phyloP scores from a whole-genome alignment of 2,329 filamentous ascomycete genomes.

The Colletotrichum abscissum region DNA sequence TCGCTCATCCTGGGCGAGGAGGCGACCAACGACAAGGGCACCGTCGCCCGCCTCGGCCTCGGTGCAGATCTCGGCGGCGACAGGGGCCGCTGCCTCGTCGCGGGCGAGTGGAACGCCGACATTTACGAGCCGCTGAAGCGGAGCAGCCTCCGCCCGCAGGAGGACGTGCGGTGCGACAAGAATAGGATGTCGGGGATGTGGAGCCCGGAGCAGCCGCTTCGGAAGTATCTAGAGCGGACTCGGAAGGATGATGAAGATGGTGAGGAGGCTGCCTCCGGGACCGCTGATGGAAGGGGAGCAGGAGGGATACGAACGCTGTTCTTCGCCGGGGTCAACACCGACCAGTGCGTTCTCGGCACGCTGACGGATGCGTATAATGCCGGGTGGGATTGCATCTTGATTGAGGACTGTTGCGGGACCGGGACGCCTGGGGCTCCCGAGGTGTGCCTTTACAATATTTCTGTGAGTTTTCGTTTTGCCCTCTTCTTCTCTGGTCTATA shows the following conservation, averaged over 20 bases:
- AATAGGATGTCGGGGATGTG: slow-evolving; percentile 69
- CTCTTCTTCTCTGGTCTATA: too few species aligned
- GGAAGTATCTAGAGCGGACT: slow-evolving; percentile 48
- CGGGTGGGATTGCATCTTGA: slow-evolving; percentile 46
- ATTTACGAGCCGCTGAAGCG: slow-evolving; percentile 59
- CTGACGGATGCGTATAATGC: slow-evolving; percentile 65
- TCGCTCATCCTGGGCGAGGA: slow-evolving; percentile 42
- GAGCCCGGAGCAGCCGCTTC: slow-evolving; percentile 54
- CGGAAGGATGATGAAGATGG: not conserved
- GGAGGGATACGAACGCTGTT: slow-evolving; percentile 57
- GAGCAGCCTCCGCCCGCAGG: slow-evolving; percentile 43
- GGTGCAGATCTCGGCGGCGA: slow-evolving; percentile 59
- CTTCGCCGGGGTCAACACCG: slow-evolving; percentile 70
- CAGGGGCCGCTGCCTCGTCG: slow-evolving; percentile 59
- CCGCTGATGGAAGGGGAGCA: slow-evolving; percentile 39
- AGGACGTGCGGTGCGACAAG: slow-evolving; percentile 65
- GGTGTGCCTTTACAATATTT: slow-evolving; percentile 27
- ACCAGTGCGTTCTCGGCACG: slow-evolving; percentile 70
- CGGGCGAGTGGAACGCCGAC: slow-evolving; percentile 66
- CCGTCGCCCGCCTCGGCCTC: slow-evolving; percentile 45
- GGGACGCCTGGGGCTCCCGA: slow-evolving; percentile 24
- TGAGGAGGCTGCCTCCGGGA: not conserved
- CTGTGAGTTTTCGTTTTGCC: slow-evolving; percentile 12
- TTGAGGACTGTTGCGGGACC: slow-evolving; percentile 32
- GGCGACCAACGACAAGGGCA: slow-evolving; percentile 18